Evolutionary conservation across 108 stramenopile genomes (phyloP).

Genomic region (Epithemia pelagica): DNA sequence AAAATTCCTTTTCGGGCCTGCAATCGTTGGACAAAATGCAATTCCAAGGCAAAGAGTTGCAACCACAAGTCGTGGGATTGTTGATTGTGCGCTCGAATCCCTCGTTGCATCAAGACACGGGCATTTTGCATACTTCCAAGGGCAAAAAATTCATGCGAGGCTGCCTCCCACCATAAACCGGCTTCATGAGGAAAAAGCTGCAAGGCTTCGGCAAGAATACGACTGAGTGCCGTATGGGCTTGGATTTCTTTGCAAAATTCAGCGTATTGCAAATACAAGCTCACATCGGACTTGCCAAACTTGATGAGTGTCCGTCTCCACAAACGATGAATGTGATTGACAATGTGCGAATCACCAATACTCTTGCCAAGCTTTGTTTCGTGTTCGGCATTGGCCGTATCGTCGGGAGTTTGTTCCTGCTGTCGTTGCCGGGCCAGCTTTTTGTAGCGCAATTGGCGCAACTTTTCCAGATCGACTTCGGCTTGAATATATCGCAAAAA

Average conservation of each 20-base stretch:
- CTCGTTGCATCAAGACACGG: conserved; percentile 77
- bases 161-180: conserved; percentile 82
- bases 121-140: conserved; percentile 61
- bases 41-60: conserved; percentile 74
- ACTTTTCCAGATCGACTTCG: conserved; percentile 56
- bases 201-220: conserved; percentile 73
- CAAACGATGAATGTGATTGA: conserved; percentile 72
- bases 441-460: conserved; percentile 55
- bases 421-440: conserved; percentile 35
- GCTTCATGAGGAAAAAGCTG: conserved; percentile 65
- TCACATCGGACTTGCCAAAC: conserved; percentile 53
- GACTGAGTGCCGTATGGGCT: conserved; percentile 39
- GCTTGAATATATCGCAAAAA: conserved; percentile 73
- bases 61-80: conserved; percentile 64
- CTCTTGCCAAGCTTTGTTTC: conserved; percentile 13
- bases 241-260: conserved; percentile 52
- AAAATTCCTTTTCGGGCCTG: conserved; percentile 58
- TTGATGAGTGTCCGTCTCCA: conserved; percentile 67
- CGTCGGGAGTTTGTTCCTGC: conserved; percentile 10
- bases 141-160: conserved; percentile 80
- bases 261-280: conserved; percentile 61
- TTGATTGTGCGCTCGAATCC: conserved; percentile 55
- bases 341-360: conserved; percentile 73
- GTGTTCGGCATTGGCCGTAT: background rate
- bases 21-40: conserved; percentile 76